Base-by-base conservation (phyloP, 192 early-diverging fungal species). In the Radiomyces spectabilis region DNA sequence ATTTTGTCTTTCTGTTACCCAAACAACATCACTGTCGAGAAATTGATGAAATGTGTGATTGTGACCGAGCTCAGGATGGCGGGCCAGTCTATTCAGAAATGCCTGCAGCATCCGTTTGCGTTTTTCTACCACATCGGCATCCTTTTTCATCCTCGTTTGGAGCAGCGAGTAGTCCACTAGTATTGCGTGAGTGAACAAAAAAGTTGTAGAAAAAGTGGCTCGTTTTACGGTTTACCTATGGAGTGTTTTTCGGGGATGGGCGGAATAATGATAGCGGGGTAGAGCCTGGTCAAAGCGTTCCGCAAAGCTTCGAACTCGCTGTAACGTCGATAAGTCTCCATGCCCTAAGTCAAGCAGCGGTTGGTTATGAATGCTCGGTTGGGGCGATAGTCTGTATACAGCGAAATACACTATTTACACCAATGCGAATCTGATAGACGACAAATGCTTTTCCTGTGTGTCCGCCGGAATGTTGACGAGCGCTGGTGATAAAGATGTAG, bases 211-310 rank as follows among this genome's bases (percentile, higher is more conserved):
- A n/a, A n/a, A n/a, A n/a, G n/a, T n/a, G n/a, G n/a, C 10, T 27
- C 21, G 19, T 13, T 25, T 40, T 12, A 27, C 46, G 19, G 76
- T 61, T 77, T 80, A 69, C 83, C 71, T 35, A 98, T 63, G 19
- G 88, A 83, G 75, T 98, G 94, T 75, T 98, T 98, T 55, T 93
- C 93, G 18, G 95, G 95, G 53, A 98, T 94, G 18, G 95, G 94
- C 5, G 93, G 92, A 15, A 96, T 81, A 33, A 94, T 83, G 30
- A 89, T 57, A 1, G 86, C 86, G 5, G 92, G 93, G 62, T 95
- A 87, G 48, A 91, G 75, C 27, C 80, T 72, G 19, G 72, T 74
- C 38, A 98, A 75, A 7, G 81, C 68, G 34, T 71, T 85, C 48
- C 91, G 77, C 26, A 98, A 73, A 5, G 90, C 83, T 71, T 95